A percentile compares a stretch with the other conserved stretches of the same genome.
Conservation (phyloP, 352 stramenopile species). For the Globisporangium solare region DNA sequence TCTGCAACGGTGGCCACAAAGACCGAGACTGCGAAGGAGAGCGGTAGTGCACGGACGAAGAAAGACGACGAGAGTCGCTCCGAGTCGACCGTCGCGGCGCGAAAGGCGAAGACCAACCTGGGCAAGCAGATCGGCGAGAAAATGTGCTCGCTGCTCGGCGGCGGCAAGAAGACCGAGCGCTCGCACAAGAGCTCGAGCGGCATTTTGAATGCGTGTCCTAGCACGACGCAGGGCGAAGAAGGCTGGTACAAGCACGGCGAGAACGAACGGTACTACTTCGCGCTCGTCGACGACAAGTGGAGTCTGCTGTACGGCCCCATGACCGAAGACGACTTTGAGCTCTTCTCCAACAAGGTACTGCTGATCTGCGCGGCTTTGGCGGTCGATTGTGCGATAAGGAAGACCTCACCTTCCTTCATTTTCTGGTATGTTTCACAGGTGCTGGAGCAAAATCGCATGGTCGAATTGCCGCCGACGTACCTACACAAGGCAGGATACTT, state of each 20-base stretch:
- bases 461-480: slow-evolving; percentile 75
- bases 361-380: background rate
- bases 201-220: slow-evolving; percentile 75
- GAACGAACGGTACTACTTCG: slow-evolving; percentile 85
- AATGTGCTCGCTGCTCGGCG: slow-evolving; percentile 73
- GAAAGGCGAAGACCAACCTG: slow-evolving; percentile 39
- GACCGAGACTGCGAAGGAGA: slow-evolving; percentile 13
- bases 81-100: slow-evolving; percentile 24
- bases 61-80: slow-evolving; percentile 58
- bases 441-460: slow-evolving; percentile 48
- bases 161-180: slow-evolving; percentile 63
- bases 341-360: slow-evolving; percentile 65
- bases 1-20: background rate
- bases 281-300: slow-evolving; percentile 79
- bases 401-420: background rate
- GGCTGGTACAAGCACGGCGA: slow-evolving; percentile 87
- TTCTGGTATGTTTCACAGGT: slow-evolving; percentile 30
- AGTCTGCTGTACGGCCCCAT: slow-evolving; percentile 82
- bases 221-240: slow-evolving; percentile 79
- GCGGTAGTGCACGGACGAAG: slow-evolving; percentile 15
- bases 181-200: slow-evolving; percentile 63
- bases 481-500: slow-evolving; percentile 80
- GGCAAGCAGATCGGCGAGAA: slow-evolving; percentile 80
- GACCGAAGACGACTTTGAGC: slow-evolving; percentile 80
- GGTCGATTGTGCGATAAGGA: background rate